Evolutionary conservation across 2,329 filamentous ascomycete genomes (phyloP).

Genomic region (Ophiostoma sp.): DNA sequence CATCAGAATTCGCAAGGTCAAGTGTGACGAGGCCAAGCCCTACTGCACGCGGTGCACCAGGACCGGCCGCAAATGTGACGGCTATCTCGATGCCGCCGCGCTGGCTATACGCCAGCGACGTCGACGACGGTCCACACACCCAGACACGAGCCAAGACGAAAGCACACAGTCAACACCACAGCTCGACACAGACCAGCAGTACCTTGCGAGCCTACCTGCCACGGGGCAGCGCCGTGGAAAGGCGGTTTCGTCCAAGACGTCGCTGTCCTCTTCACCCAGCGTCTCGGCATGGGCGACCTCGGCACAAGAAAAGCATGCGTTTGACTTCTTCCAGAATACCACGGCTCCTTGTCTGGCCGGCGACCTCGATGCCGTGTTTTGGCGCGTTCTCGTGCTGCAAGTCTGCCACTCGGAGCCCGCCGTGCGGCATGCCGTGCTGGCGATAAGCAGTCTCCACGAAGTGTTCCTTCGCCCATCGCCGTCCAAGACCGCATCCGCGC

Average conservation of each 20-base stretch:
- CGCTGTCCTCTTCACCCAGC: not conserved
- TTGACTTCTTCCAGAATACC: conserved; percentile 39
- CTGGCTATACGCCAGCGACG: conserved; percentile 29
- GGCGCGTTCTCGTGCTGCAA: conserved; percentile 31
- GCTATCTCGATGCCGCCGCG: conserved; percentile 38
- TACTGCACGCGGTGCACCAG: conserved; percentile 48
- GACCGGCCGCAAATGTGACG: conserved; percentile 53
- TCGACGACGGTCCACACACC: conserved; percentile 11
- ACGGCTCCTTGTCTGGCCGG: conserved; percentile 40
- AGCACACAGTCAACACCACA: not conserved
- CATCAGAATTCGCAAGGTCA: conserved; percentile 48
- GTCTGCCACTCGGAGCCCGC: conserved; percentile 30
- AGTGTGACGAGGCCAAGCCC: conserved; percentile 53
- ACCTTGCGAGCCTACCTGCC: not conserved
- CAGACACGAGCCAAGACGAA: not conserved
- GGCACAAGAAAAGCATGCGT: conserved; percentile 34
- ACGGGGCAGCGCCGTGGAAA: not conserved
- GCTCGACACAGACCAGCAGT: not conserved
- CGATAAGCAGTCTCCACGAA: conserved; percentile 30
- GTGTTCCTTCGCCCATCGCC: not conserved
- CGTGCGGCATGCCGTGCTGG: conserved; percentile 32
- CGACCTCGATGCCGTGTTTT: conserved; percentile 38
- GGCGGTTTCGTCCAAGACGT: not conserved
- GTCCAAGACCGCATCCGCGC: not conserved
- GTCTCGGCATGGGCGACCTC: conserved; percentile 30